Conservation (phyloP, 495 filamentous ascomycete genomes). For the Gamarada debralockiae region DNA sequence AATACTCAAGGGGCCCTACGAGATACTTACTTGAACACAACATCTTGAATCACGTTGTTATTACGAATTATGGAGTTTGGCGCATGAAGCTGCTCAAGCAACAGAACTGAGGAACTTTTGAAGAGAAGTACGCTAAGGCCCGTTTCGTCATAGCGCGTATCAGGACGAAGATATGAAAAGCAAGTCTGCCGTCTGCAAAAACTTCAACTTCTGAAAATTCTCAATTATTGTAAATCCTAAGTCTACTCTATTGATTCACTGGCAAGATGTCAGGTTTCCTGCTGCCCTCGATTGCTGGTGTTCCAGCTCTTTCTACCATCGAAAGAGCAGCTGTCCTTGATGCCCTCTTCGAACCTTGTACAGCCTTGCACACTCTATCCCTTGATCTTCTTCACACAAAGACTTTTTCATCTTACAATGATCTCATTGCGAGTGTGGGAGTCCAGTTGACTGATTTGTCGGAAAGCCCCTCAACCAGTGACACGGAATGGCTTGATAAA, state of each 20-base stretch:
- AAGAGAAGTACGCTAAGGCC: constrained; percentile 5
- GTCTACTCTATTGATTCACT: no score
- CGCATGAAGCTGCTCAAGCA: constrained; percentile 4
- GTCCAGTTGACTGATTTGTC: constrained; percentile 49
- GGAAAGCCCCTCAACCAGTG: constrained; percentile 45
- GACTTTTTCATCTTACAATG: constrained; percentile 57
- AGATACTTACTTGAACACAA: constrained; percentile 68
- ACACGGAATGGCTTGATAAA: constrained; percentile 54
- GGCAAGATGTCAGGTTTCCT: constrained; percentile 22
- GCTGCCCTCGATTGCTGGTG: constrained; percentile 47
- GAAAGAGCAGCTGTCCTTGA: constrained; percentile 65
- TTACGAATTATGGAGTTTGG: constrained; percentile 12
- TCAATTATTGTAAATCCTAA: no score
- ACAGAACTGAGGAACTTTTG: neutral
- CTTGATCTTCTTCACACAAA: constrained; percentile 60
- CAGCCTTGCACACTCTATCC: constrained; percentile 67
- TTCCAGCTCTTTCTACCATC: constrained; percentile 52
- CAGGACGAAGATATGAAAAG: neutral
- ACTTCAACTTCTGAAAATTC: neutral
- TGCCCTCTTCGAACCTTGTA: constrained; percentile 81
- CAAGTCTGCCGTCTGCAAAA: neutral
- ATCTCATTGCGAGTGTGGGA: constrained; percentile 55
- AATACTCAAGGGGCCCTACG: neutral
- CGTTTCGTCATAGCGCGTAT: neutral
- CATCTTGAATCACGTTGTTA: constrained; percentile 43